Base-by-base conservation (phyloP, 805 yeast species). In the Candida corydali region DNA sequence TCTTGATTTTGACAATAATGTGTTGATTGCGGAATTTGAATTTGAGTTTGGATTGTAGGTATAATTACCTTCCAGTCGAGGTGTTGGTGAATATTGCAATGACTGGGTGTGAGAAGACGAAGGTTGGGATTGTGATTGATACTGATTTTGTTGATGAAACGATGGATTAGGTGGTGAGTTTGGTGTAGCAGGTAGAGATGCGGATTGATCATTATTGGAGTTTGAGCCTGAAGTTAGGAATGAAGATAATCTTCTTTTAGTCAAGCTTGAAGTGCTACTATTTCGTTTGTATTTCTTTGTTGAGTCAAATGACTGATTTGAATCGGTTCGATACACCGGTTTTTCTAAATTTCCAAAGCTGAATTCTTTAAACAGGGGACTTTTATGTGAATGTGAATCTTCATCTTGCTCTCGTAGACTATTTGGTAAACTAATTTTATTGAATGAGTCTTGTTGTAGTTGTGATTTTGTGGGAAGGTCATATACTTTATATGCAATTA, bases 401-500 rank as follows among this genome's bases (percentile, higher is more conserved):
- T 37, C 44, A 6, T 34, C 42, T 11, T 42, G 46, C 34, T 40
- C 46, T 12, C 22, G 29, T 16, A 26, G 11, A 30, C 29, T 36
- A 17, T 8, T 23, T 4, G 8, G 10, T 23, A 8, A 16, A 2
- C 18, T 11, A 6, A 17, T 17, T 3, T 11, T 3, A 11, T 28
- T 27, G n/a, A 19, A 22, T 7, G 29, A 27, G 4, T n/a, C 7
- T 11, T 9, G 27, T 12, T 17, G 23, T 31, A 17, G 18, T 16
- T 23, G 14, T 9, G 22, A 4, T 3, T 25, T 29, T 23, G 9
- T 32, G 5, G 60, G 57, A 18, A 39, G 17, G 11, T 58, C 61
- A 38, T 55, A 56, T 18, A 64, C 53, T 30, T 55, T 57, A 36
- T 56, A 61, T 5, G 68, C 70, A 4, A 23, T 24, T n/a, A 63